Percentiles rank a stretch among this genome's conserved stretches.
These are phyloP conservation scores for Coemansia sp. DNA, from an alignment of 192 early-diverging fungal genomes.

Conservation along the genomic window DNA sequence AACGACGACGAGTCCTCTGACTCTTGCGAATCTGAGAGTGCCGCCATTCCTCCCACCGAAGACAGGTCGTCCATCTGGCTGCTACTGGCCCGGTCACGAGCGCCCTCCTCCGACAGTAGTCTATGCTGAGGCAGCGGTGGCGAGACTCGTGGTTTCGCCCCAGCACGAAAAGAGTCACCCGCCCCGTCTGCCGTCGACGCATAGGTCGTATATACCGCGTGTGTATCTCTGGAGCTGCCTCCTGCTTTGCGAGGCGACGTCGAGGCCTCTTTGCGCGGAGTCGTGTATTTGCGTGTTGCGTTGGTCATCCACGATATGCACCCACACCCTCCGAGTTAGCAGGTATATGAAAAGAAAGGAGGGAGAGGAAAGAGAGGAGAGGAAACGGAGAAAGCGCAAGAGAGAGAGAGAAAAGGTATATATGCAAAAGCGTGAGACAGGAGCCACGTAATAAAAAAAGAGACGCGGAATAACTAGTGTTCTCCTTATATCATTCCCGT, in stretches of 20 bases:
- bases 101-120: neutral
- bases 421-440: neutral
- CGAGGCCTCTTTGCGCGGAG: neutral
- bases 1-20: neutral
- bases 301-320: neutral
- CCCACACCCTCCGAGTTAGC: no score
- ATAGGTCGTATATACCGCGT: neutral
- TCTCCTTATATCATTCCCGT: slow-evolving; percentile 3
- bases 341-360: neutral
- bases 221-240: neutral
- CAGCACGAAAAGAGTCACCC: neutral
- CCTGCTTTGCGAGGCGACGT: neutral
- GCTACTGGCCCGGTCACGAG: neutral
- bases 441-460: neutral
- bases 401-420: neutral
- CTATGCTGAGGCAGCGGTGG: neutral
- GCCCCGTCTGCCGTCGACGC: neutral
- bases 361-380: neutral
- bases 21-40: neutral
- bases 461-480: neutral
- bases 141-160: neutral
- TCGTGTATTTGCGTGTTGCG: neutral
- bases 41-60: slow-evolving; percentile 18
- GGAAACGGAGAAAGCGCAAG: no score
- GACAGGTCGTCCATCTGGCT: neutral